phyloP scores from a whole-genome alignment of 495 filamentous ascomycete genomes.

The Tuber microsphaerosporum region DNA sequence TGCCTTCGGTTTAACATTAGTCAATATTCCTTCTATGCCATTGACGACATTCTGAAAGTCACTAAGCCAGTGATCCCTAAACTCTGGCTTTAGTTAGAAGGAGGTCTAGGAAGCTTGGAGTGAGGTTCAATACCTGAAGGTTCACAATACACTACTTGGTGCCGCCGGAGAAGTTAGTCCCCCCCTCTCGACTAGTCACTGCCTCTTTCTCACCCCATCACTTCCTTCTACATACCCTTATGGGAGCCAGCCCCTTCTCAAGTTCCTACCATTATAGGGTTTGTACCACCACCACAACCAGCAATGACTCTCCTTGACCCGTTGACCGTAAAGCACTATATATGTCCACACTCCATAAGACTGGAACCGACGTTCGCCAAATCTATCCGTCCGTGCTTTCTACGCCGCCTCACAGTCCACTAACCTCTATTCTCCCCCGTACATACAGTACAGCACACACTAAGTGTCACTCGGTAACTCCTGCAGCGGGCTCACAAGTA shows the following conservation, averaged over 20 bases:
- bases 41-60: constrained; percentile 23
- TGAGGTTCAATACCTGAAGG: neutral
- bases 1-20: neutral
- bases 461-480: constrained; percentile 33
- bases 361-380: constrained; percentile 28
- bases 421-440: constrained; percentile 15
- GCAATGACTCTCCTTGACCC: constrained; percentile 28
- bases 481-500: constrained; percentile 34
- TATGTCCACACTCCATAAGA: constrained; percentile 26
- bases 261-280: constrained; percentile 28
- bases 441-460: neutral
- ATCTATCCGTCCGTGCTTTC: constrained; percentile 24
- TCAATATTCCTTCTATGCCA: constrained; percentile 14
- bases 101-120: neutral
- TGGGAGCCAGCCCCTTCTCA: constrained; percentile 26
- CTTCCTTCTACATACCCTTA: constrained; percentile 20
- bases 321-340: constrained; percentile 24
- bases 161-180: constrained; percentile 23
- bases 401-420: constrained; percentile 13
- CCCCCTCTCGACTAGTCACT: constrained; percentile 7
- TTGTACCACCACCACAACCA: constrained; percentile 21
- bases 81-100: neutral
- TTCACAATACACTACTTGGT: constrained; percentile 9
- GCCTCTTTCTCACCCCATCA: neutral
- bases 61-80: constrained; percentile 16